Conservation (phyloP, 2,329 filamentous ascomycete species). For the Colletotrichum echinochloae region DNA sequence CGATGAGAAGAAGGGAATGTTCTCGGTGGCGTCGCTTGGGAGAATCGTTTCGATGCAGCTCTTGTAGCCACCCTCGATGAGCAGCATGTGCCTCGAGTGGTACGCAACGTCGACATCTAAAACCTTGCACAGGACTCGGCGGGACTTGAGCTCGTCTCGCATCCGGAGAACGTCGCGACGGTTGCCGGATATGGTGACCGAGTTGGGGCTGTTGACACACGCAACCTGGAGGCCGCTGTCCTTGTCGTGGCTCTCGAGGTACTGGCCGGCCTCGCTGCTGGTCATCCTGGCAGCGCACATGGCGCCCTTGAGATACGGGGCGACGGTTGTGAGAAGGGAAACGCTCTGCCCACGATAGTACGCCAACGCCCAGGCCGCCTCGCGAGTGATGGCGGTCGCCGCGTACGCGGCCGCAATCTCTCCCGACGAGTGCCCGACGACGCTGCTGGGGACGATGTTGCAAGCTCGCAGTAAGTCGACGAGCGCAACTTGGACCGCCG, state of each 20-base stretch:
- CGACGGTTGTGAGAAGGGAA: slow-evolving; percentile 45
- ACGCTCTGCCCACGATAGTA: slow-evolving; percentile 56
- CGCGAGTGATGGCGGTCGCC: slow-evolving; percentile 50
- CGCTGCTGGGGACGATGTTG: slow-evolving; percentile 48
- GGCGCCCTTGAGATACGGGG: slow-evolving; percentile 49
- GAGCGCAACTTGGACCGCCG: slow-evolving; percentile 56
- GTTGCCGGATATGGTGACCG: slow-evolving; percentile 58
- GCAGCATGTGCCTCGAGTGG: slow-evolving; percentile 59
- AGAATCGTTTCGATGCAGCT: slow-evolving; percentile 45
- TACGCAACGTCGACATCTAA: slow-evolving; percentile 57
- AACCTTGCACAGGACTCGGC: slow-evolving; percentile 50
- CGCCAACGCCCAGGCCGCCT: slow-evolving; percentile 56
- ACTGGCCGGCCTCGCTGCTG: slow-evolving; percentile 44
- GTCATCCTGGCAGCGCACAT: slow-evolving; percentile 58
- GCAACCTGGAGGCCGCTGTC: slow-evolving; percentile 51
- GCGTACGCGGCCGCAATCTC: slow-evolving; percentile 61
- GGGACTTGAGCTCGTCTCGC: slow-evolving; percentile 47
- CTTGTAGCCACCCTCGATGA: slow-evolving; percentile 53
- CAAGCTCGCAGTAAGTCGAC: slow-evolving; percentile 54
- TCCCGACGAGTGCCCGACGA: slow-evolving; percentile 61
- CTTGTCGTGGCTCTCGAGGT: slow-evolving; percentile 44
- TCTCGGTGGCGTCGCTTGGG: slow-evolving; percentile 19
- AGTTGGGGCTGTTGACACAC: slow-evolving; percentile 59
- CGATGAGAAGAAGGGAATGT: slow-evolving; percentile 55
- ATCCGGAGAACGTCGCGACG: slow-evolving; percentile 48